Evolutionary conservation across 2,329 filamentous ascomycete species (phyloP), one percentile per base, ranked within the genome.

Genomic region (Didymella sp.): DNA sequence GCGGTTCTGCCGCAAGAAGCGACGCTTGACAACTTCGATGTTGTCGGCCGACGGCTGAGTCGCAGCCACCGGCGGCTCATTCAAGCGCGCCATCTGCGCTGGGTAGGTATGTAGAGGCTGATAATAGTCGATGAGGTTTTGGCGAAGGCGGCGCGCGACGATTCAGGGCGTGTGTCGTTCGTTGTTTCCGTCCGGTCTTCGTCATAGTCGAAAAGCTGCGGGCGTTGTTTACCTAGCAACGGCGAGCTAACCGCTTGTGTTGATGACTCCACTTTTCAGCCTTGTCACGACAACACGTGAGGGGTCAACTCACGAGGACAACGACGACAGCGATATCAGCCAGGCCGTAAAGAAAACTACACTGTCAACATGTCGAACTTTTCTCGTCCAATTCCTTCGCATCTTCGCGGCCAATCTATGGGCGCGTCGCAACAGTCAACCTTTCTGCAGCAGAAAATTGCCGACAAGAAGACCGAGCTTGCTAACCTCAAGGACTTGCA

Each of bases 391-490:
- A 66, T 90, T 17, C 84, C 88, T 3, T 86, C 87, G 24, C 88
- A 92, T 69, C 78, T 90, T 68, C 88, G 89, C 55, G 73, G 72
- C 66, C 78, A 75, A 65, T 73, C 69, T 59, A 71, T 68, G 67
- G 73, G 73, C 52, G 77, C 66, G 25, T 81, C 48, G 73, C 66
- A 86, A 44, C 88, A 91, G 74, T 90, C 90, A 1, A 85, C 89
- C 1, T 85, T 86, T 24, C 81, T 95, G 15, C 79, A 90, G 49
- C 86, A 89, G 41, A 88, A 91, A 62, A 92, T 96, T 72, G 87
- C 90, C 62, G 91, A 95, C 79, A 96, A 96, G 81, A 92, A 90
- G 76, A 86, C 87, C 51, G 91, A 96, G 75, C 83, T 96, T 6
- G 89, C 92, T 66, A 90, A 87, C 68, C 81, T 95, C 56, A 89